Evolutionary conservation across 768 basidiomycete species (phyloP).

Genomic region (Tulasnella sp.): DNA sequence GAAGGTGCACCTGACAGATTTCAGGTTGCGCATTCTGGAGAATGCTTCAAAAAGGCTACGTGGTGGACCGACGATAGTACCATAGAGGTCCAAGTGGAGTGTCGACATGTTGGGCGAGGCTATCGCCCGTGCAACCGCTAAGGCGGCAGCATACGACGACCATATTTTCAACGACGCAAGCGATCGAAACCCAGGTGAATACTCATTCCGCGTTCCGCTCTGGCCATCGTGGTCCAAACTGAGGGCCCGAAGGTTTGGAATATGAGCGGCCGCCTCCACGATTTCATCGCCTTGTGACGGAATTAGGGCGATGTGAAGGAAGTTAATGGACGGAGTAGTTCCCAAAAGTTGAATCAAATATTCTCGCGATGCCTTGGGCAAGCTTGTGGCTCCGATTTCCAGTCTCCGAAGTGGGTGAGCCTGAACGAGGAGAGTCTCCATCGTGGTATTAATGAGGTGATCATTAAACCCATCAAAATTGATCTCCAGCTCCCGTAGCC

Average conservation of each 20-base stretch:
- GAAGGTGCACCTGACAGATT: background rate
- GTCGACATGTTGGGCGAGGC: background rate
- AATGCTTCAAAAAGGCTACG: background rate
- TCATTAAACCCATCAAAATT: background rate
- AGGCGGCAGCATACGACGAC: background rate
- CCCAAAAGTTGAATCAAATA: background rate
- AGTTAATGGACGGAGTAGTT: background rate
- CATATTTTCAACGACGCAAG: background rate
- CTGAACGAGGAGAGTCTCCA: background rate
- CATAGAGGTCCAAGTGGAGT: background rate
- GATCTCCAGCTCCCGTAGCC: background rate
- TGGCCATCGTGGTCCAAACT: background rate
- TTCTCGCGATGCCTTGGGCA: background rate
- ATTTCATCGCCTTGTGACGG: background rate
- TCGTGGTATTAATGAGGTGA: background rate
- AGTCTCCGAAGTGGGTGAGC: background rate
- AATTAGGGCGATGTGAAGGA: background rate
- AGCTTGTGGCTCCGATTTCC: background rate
- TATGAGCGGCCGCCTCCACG: background rate
- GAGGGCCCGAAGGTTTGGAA: background rate
- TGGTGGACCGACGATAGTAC: background rate
- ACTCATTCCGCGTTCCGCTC: background rate
- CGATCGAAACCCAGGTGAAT: background rate
- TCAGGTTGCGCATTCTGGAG: background rate
- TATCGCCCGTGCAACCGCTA: background rate